Evolutionary conservation across 169 alveolate species (phyloP).

Genomic region (Sarcocystis neurona): DNA sequence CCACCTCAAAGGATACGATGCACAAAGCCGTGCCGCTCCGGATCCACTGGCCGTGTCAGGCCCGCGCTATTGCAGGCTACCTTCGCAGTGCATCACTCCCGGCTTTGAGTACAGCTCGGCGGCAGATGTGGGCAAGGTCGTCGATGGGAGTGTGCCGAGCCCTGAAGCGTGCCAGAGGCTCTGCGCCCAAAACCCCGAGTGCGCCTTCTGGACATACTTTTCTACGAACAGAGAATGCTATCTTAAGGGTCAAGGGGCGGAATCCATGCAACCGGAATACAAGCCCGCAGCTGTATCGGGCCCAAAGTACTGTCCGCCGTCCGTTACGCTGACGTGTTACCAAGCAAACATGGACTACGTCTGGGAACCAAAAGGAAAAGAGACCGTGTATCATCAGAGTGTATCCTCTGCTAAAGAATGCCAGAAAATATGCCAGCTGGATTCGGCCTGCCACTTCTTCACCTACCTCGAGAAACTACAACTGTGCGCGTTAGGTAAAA

Average conservation of each 20-base stretch:
- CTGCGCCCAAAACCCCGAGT: constrained; percentile 11
- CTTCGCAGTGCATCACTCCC: too few species aligned
- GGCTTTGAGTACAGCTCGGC: too few species aligned
- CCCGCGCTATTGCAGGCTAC: too few species aligned
- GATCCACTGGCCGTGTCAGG: constrained; percentile 20
- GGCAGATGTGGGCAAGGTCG: constrained; percentile 10
- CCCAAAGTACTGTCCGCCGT: neutral
- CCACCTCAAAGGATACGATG: constrained; percentile 3
- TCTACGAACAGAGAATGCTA: constrained; percentile 2
- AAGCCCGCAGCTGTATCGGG: constrained; percentile 31
- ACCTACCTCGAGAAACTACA: neutral
- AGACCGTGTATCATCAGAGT: neutral
- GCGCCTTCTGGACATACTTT: constrained; percentile 24
- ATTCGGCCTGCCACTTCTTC: neutral
- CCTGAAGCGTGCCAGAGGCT: constrained; percentile 15
- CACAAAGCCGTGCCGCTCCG: neutral
- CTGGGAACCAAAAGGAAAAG: neutral
- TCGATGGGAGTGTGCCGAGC: neutral
- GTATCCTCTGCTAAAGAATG: neutral
- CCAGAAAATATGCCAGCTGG: neutral
- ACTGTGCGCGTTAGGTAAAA: too few species aligned
- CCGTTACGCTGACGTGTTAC: neutral
- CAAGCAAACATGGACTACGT: constrained; percentile 23
- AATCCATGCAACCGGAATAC: too few species aligned
- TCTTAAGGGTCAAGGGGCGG: constrained; percentile 12